These are phyloP conservation scores for Salix udensis DNA, from an alignment of 345 rosid species.

Conservation along the genomic window DNA sequence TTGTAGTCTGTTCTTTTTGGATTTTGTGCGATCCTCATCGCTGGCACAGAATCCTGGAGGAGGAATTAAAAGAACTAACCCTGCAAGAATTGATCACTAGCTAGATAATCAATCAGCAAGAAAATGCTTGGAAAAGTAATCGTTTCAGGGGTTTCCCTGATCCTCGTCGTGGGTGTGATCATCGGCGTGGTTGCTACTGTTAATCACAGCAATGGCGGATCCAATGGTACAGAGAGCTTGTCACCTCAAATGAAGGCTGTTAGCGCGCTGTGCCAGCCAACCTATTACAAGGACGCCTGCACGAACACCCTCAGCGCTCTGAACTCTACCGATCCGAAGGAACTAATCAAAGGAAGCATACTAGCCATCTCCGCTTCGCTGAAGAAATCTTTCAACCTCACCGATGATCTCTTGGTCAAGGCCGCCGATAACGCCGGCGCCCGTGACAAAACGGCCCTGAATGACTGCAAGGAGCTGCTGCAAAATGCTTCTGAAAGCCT, in stretches of 20 bases:
- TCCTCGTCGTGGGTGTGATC: slow-evolving; percentile 20
- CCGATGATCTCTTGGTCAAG: slow-evolving; percentile 12
- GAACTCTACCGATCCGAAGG: slow-evolving; percentile 25
- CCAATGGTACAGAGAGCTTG: background rate
- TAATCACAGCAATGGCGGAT: background rate
- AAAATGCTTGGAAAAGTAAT: slow-evolving; percentile 18
- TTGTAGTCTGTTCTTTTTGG: background rate
- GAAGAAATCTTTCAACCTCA: slow-evolving; percentile 13
- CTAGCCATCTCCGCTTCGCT: slow-evolving; percentile 16
- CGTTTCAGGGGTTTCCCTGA: slow-evolving; percentile 27
- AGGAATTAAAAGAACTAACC: background rate
- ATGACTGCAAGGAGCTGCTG: slow-evolving; percentile 24
- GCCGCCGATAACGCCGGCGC: background rate
- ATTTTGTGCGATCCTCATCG: background rate
- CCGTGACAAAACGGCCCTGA: slow-evolving; percentile 13
- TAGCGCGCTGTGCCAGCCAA: slow-evolving; percentile 20
- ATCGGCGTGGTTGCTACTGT: slow-evolving; percentile 17
- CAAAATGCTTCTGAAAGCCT: slow-evolving; percentile 16
- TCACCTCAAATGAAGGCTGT: slow-evolving; percentile 31
- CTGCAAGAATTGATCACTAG: background rate
- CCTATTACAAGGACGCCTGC: slow-evolving; percentile 26
- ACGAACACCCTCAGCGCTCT: slow-evolving; percentile 3
- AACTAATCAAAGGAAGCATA: slow-evolving; percentile 21
- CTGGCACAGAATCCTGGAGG: slow-evolving; percentile 9
- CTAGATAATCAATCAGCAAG: background rate